phyloP scores from a whole-genome alignment of 1,284 basidiomycete species.

The Cerrena zonata region DNA sequence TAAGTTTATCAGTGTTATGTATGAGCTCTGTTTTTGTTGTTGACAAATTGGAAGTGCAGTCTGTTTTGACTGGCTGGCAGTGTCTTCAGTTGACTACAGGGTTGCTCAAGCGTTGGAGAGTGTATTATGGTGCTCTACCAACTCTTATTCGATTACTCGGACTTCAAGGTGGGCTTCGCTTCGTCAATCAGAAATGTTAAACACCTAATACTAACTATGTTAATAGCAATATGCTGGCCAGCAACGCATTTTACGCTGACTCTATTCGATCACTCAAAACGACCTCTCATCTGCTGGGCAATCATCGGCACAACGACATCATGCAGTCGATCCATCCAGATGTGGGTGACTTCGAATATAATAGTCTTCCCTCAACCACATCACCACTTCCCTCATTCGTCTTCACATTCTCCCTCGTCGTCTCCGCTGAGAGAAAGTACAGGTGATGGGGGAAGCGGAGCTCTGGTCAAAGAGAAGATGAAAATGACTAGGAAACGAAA shows the following conservation, averaged over 20 bases:
- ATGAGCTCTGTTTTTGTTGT: neutral
- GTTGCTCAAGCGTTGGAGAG: slow-evolving; percentile 72
- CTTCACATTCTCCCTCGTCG: slow-evolving; percentile 1
- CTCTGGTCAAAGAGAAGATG: slow-evolving; percentile 24
- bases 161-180: slow-evolving; percentile 46
- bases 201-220: too few species aligned
- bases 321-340: slow-evolving; percentile 64
- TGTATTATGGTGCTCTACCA: slow-evolving; percentile 75
- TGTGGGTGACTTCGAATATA: slow-evolving; percentile 83
- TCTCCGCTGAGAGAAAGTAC: neutral
- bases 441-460: slow-evolving; percentile 17
- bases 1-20: slow-evolving; percentile 27
- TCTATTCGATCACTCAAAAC: slow-evolving; percentile 52
- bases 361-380: slow-evolving; percentile 15
- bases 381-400: slow-evolving; percentile 7
- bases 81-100: slow-evolving; percentile 76
- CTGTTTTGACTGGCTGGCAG: slow-evolving; percentile 75
- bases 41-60: slow-evolving; percentile 39
- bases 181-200: neutral
- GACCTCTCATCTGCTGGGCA: slow-evolving; percentile 76
- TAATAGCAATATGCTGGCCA: slow-evolving; percentile 75
- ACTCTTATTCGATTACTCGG: slow-evolving; percentile 79
- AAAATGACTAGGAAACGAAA: slow-evolving; percentile 47
- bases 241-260: slow-evolving; percentile 74
- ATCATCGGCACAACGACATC: slow-evolving; percentile 78